Conservation (phyloP, 176 grass and related monocot species). For the Aegilops speltoides region DNA sequence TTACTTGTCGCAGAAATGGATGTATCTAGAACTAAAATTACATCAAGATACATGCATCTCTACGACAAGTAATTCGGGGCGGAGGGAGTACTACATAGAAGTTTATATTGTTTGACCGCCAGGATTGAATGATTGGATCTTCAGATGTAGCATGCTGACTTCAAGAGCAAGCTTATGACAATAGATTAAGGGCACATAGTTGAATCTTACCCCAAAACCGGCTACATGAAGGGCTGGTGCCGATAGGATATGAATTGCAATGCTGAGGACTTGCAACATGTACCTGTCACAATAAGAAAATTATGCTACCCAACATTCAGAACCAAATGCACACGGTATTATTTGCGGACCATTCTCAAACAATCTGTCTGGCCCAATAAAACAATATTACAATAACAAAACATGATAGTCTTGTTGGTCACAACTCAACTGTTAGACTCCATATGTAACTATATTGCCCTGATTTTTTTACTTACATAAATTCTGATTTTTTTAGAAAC, state of each 20-base stretch:
- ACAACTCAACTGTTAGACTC: not conserved
- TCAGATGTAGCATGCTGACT: not conserved
- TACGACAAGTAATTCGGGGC: no score
- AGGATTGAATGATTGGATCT: slow-evolving; percentile 7
- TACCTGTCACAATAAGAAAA: slow-evolving; percentile 53
- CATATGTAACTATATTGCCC: not conserved
- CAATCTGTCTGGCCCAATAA: not conserved
- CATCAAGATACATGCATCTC: no score
- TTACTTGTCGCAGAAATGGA: no score
- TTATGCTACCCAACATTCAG: not conserved
- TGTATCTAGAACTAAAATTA: no score
- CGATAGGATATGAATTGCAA: slow-evolving; percentile 73
- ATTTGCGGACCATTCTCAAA: not conserved
- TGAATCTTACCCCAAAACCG: slow-evolving; percentile 89
- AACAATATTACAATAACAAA: not conserved
- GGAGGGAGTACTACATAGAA: not conserved
- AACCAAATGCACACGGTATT: slow-evolving; percentile 13
- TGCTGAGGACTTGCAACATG: slow-evolving; percentile 78
- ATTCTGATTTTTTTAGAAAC: not conserved
- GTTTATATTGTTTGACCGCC: not conserved
- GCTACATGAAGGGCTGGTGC: slow-evolving; percentile 89
- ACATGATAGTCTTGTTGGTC: not conserved
- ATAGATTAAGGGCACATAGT: slow-evolving; percentile 3
- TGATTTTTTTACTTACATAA: slow-evolving; percentile 4
- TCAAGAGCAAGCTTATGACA: not conserved